phyloP scores from a whole-genome alignment of 2,329 filamentous ascomycete genomes.

The Cadophora malorum region DNA sequence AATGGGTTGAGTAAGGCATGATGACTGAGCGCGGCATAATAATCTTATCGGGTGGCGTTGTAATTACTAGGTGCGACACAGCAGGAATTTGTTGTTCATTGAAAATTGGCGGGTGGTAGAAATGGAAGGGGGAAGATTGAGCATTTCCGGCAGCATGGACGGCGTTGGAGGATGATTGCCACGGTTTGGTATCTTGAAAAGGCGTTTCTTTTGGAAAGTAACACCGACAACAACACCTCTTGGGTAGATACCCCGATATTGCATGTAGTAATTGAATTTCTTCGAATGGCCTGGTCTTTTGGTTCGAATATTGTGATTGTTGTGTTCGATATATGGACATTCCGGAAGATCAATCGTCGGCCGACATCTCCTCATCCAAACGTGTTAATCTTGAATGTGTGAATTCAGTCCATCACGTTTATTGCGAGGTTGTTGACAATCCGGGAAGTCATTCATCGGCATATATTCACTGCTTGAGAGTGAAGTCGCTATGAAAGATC shows the following conservation, averaged over 20 bases:
- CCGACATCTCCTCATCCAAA: background rate
- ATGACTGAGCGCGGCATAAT: background rate
- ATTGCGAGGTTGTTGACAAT: background rate
- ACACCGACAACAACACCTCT: constrained; percentile 4
- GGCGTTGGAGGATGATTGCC: constrained; percentile 30
- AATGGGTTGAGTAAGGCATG: constrained; percentile 42
- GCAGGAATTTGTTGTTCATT: background rate
- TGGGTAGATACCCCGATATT: constrained; percentile 20
- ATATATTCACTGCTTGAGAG: background rate
- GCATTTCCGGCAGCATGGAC: constrained; percentile 27
- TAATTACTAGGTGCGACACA: background rate
- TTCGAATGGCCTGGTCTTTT: background rate
- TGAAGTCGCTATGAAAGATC: background rate
- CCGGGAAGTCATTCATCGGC: background rate
- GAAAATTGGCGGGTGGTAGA: background rate
- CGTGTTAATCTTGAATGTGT: background rate
- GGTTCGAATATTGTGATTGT: background rate
- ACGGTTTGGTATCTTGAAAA: constrained; percentile 18
- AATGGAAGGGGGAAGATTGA: constrained; percentile 20
- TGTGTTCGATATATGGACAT: background rate
- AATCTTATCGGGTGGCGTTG: background rate
- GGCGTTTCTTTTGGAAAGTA: constrained; percentile 13
- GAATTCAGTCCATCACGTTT: background rate
- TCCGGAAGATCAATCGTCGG: background rate
- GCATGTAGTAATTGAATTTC: constrained; percentile 21